phyloP scores from a whole-genome alignment of 257 asterid species.

The Solanum microdontum region DNA sequence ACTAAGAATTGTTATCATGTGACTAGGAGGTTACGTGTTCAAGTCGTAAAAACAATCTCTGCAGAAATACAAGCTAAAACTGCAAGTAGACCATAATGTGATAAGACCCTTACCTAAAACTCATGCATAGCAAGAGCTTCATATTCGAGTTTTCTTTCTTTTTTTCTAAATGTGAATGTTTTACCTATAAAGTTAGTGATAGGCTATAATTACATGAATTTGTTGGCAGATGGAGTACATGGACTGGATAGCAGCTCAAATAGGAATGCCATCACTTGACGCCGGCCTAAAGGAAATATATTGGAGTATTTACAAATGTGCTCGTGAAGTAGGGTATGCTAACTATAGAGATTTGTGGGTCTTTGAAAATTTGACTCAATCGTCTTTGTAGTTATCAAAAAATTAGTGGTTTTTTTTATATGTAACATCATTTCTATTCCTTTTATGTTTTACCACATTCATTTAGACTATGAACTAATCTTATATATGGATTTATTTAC shows the following conservation, averaged over 20 bases:
- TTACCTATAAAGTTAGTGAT: background rate
- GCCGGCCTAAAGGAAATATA: background rate
- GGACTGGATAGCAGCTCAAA: constrained; percentile 41
- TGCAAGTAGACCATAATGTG: background rate
- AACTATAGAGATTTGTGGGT: background rate
- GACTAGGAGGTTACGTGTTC: too few species aligned
- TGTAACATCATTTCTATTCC: background rate
- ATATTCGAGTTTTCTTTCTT: background rate
- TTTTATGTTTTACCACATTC: background rate
- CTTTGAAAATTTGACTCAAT: background rate
- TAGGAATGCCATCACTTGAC: constrained; percentile 25
- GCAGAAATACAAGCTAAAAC: background rate
- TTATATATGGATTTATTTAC: too few species aligned
- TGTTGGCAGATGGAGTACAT: constrained; percentile 34
- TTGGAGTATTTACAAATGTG: constrained; percentile 3
- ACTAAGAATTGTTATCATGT: too few species aligned
- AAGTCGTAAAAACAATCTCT: too few species aligned
- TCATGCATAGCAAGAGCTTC: background rate
- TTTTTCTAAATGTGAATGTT: too few species aligned
- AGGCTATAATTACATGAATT: background rate
- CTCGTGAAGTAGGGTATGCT: background rate
- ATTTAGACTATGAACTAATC: too few species aligned
- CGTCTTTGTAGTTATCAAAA: background rate
- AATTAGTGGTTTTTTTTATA: background rate
- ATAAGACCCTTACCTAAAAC: background rate